Percentiles rank a stretch among this genome's conserved stretches.
phyloP scores from a whole-genome alignment of 345 rosid genomes.

The Salix arbutifolia region DNA sequence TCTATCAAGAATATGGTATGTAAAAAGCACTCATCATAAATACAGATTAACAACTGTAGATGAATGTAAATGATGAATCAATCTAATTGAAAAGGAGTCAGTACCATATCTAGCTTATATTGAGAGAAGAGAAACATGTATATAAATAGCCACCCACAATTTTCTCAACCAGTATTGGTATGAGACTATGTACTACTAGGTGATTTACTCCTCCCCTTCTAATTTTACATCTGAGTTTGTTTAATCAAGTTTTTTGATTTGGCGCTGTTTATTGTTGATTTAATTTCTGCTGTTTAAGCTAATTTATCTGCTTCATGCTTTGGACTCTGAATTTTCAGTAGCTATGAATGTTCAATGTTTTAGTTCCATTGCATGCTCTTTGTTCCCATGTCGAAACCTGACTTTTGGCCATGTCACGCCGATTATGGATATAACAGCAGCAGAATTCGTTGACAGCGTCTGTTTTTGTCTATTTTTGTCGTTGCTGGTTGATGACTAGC shows the following conservation, averaged over 20 bases:
- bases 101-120: background rate
- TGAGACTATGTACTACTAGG: conserved; percentile 96
- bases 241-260: background rate
- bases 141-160: background rate
- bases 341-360: background rate
- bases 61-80: background rate
- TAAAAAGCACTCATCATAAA: too few relatives aligned
- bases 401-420: background rate
- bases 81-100: background rate
- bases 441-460: background rate
- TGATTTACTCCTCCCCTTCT: background rate
- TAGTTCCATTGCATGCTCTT: background rate
- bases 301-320: background rate
- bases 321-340: background rate
- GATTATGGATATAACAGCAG: background rate
- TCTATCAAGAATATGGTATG: too few relatives aligned
- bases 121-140: background rate
- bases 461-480: background rate
- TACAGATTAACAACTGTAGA: background rate
- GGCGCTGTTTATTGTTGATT: background rate
- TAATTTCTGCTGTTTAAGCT: background rate
- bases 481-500: background rate
- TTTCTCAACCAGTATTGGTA: conserved; percentile 9
- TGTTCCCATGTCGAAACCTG: background rate
- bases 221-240: background rate